Base-by-base conservation (phyloP, 768 basidiomycete genomes). In the Suillus cothurnatus region DNA sequence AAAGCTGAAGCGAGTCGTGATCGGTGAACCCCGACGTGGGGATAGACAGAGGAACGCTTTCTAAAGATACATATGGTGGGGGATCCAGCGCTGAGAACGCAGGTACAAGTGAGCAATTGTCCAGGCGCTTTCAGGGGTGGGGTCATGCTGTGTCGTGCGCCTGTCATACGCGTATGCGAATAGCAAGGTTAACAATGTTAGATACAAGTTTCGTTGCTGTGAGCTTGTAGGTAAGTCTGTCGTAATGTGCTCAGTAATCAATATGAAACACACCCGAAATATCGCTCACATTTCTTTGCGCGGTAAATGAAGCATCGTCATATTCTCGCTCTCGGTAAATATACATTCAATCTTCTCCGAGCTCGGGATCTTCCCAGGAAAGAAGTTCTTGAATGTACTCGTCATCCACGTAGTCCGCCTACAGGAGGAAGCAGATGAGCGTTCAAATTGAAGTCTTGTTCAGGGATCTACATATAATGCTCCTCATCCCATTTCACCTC, bases 111-210 rank as follows among this genome's bases (percentile, higher is more conserved):
- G 78, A 82, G 68, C 87, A 84, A 95, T 82, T 2, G 94, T 95
- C 93, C 93, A 95, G 17, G 91, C 89, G 73, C 93, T 94, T 76
- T 95, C 94, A 8, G 92, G 84, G 3, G 91, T 93, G n/a, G 92
- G 86, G 66, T 95, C 93, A 57, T 82, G 81, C 66, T 89, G 87
- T 0, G 88, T 92, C 6, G 89, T 92, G 47, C 93, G 88, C 59
- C 85, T 81, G 67, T 95, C 93, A 73, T 95, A 95, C 6, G 87
- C 85, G 71, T 90, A 89, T n/a, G 92, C 83, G 77, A 93, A 93
- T 23, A 95, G 82, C 11, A 95, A 71, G 7, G 88, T 86, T 63
- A 89, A 72, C 39, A 94, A 81, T 0, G 88, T 88, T 61, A 92
- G 79, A 74, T 93, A 91, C 34, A 94, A 81, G 39, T 80, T 75